These are phyloP conservation scores for Chaetoceros tenuissimus DNA, from an alignment of 108 stramenopile species.

Conservation along the genomic window DNA sequence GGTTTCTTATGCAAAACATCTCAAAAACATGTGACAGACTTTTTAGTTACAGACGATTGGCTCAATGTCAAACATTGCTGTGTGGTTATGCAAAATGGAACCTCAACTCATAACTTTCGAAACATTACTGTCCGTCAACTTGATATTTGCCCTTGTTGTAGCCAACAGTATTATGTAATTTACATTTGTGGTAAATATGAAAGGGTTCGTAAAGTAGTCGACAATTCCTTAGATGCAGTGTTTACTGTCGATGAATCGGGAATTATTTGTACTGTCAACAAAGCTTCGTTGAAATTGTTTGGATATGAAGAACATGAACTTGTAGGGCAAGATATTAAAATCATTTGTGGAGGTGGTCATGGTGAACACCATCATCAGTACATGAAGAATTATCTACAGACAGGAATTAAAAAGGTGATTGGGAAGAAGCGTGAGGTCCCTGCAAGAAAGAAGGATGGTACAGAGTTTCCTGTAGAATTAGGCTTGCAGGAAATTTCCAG, in stretches of 20 bases:
- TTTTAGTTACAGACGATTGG: too few species aligned
- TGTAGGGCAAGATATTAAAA: conserved; percentile 18
- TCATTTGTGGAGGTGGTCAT: conserved; percentile 25
- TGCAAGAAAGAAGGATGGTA: conserved; percentile 15
- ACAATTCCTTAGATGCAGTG: conserved; percentile 34
- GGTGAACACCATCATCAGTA: conserved; percentile 16
- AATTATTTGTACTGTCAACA: conserved; percentile 26
- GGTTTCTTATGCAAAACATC: too few species aligned
- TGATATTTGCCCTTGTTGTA: too few species aligned
- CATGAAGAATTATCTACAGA: conserved; percentile 12
- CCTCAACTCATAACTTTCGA: too few species aligned
- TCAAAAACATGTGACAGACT: too few species aligned
- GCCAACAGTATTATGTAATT: too few species aligned
- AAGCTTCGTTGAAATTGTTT: conserved; percentile 19
- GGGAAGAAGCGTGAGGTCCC: conserved; percentile 18
- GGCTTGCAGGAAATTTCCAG: conserved; percentile 18
- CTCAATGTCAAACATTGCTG: too few species aligned
- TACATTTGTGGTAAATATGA: too few species aligned
- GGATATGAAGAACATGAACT: conserved; percentile 26
- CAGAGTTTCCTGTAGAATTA: conserved; percentile 22
- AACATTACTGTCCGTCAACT: too few species aligned
- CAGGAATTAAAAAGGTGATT: conserved; percentile 11
- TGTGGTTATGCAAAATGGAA: too few species aligned
- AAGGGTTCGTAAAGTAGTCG: too few species aligned
- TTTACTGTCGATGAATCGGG: conserved; percentile 23